phyloP scores from a whole-genome alignment of 2,329 filamentous ascomycete species.

The Pseudocercospora musae region DNA sequence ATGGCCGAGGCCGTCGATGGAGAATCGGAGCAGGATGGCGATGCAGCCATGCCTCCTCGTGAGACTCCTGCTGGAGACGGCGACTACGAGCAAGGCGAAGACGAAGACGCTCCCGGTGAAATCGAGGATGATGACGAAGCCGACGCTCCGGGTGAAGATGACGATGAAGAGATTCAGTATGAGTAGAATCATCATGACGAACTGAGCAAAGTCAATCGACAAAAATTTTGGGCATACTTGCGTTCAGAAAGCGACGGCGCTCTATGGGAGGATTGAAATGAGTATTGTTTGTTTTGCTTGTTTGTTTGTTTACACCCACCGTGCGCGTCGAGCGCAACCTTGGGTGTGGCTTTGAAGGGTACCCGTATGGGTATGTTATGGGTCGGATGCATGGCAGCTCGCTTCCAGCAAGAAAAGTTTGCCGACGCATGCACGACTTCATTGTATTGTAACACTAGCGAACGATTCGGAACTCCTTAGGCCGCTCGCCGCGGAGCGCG shows the following conservation, averaged over 20 bases:
- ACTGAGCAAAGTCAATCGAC: background rate
- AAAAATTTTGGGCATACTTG: background rate
- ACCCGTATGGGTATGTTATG: background rate
- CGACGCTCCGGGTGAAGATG: slow-evolving; percentile 24
- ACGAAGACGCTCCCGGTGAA: slow-evolving; percentile 24
- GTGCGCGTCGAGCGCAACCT: background rate
- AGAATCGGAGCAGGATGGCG: slow-evolving; percentile 28
- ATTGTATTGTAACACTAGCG: background rate
- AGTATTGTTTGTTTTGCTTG: background rate
- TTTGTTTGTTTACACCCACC: background rate
- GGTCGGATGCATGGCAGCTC: background rate
- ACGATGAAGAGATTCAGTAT: slow-evolving; percentile 31
- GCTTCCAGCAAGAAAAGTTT: background rate
- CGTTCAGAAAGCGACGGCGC: background rate
- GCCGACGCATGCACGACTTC: background rate
- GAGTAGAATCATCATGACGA: slow-evolving; percentile 16
- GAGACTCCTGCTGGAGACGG: slow-evolving; percentile 3
- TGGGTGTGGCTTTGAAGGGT: background rate
- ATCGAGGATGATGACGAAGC: slow-evolving; percentile 23
- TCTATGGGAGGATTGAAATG: background rate
- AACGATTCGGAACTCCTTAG: background rate
- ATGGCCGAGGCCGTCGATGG: slow-evolving; percentile 23
- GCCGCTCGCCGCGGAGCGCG: background rate
- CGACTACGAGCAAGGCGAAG: slow-evolving; percentile 13
- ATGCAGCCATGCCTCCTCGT: slow-evolving; percentile 5